phyloP scores from a whole-genome alignment of 805 yeast genomes.

The Metschnikowia dekortorum region DNA sequence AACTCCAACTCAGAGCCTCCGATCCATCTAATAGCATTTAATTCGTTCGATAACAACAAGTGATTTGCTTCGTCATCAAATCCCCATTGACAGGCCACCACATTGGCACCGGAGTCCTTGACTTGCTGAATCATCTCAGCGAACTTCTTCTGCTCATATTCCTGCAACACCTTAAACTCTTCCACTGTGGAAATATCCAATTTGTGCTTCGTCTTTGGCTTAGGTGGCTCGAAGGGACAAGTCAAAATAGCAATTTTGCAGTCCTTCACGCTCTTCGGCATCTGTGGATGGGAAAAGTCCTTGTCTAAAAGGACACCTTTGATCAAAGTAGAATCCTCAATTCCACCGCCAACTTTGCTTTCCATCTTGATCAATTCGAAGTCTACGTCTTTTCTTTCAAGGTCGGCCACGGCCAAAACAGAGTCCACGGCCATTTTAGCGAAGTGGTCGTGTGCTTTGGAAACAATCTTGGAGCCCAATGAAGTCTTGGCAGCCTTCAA shows the following conservation, averaged over 20 bases:
- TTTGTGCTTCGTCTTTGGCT: conserved; percentile 98
- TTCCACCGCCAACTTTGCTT: conserved; percentile 92
- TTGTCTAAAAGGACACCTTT: conserved; percentile 92
- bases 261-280: conserved; percentile 77
- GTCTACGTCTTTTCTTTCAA: conserved; percentile 90
- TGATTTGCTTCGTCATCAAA: conserved; percentile 99
- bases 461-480: conserved; percentile 90
- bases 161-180: conserved; percentile 86
- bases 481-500: conserved; percentile 93
- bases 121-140: conserved; percentile 84
- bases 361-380: conserved; percentile 94
- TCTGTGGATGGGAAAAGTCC: conserved; percentile 97
- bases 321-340: conserved; percentile 79
- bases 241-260: conserved; percentile 93
- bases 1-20: conserved; percentile 96
- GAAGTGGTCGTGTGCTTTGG: conserved; percentile 88
- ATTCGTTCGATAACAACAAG: conserved; percentile 74
- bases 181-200: conserved; percentile 90
- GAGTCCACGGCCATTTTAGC: conserved; percentile 98
- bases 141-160: conserved; percentile 87
- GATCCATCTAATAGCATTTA: conserved; percentile 98
- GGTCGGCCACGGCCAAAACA: conserved; percentile 86
- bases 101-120: conserved; percentile 87
- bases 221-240: conserved; percentile 99
- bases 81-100: conserved; percentile 99